Evolutionary conservation across 1,284 basidiomycete genomes (phyloP), one percentile per base, ranked within the genome.

Genomic region (Xanthoconium separans): DNA sequence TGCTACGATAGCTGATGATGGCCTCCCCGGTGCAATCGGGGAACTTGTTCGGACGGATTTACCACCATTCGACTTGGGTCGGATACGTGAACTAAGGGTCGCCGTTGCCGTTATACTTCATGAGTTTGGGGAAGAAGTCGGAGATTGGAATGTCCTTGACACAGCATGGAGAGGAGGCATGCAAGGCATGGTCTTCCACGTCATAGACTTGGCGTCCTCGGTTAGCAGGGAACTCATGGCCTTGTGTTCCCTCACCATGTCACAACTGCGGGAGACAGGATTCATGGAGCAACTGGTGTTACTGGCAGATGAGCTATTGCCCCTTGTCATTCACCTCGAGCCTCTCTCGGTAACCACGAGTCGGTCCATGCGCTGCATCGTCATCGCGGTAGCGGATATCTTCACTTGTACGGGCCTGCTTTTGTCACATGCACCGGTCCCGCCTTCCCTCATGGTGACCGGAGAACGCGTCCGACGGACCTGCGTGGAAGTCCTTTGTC

Each of bases 1-100:
- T 12, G 86, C 87, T 1, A 69, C 76, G 31, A 79, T 89, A 18
- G 83, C 79, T 1, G 81, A 88, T 34, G 82, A 86, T 53, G 87
- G 88, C 3, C 62, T 89, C 5, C 62, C 73, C 0, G 80, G 80
- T n/a, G 87, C 84, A 2, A 69, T 88, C 16, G 81, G 84, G 42
- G 83, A 87, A 61, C 67, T 91, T 15, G 52, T 58, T n/a, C 57
- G 64, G 20, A 41, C 47, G 9, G 64, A 68, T 47, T 49, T 55
- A 7, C 39, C 30, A 0, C 65, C 75, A 42, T 79, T 74, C 48
- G 71, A 77, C 20, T 73, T 77, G 51, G 74, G 78, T 43, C 74
- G 79, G 42, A 61, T 87, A 16, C 78, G 84, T 24, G 79, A 77
- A 8, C 66, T 89, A 11, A 79, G 88, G 6, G 80, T 88, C 18